Base-by-base conservation (phyloP, 2,329 filamentous ascomycete species). In the Aspergillus neotritici region DNA sequence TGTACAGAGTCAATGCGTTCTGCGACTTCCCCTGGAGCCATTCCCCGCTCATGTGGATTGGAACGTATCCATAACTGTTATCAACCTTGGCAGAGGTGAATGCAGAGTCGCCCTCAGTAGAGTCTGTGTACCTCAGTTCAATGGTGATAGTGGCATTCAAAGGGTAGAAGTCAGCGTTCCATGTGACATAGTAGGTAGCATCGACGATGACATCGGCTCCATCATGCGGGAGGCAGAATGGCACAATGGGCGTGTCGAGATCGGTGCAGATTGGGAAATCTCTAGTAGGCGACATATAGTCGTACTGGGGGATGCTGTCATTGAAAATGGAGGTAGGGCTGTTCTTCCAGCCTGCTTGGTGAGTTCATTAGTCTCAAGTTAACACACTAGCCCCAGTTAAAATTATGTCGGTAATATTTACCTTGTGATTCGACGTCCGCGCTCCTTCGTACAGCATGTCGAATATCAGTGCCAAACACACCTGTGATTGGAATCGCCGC, bases 21-120 rank as follows among this genome's bases (percentile, higher is more conserved):
- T 53, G 52, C 6, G 52, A 29, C 37, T 64, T 58, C 5, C 44
- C 65, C 42, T 68, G 65, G 31, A 70, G 57, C 68, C 66, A 71
- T n/a, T 57, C 56, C 40, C 65, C 58, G 17, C 61, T 52, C 59
- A 68, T 69, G 11, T 56, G 54, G 8, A 73, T 49, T 2, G 60
- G 51, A n/a, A 64, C 55, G 45, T 63, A 67, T 36, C 69, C 68
- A 46, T 64, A 60, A 30, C 57, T 60, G 48, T 69, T 71, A 17
- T 58, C 53, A 2, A 57, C 63, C 15, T 48, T 50, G 2, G 55
- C 58, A 4, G 67, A 69, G 4, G 58, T 61, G 57, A 61, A 71
- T 3, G 66, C 64, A 16, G 65, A 60, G 21, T 60, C 50, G 6
- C 63, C 60, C 5, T 46, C 41, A 3, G 60, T 53, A 28, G 61